A percentile compares a stretch with the other conserved stretches of the same genome.
These are phyloP conservation scores for Gossypium longicalyx DNA, from an alignment of 345 rosid genomes.

Conservation along the genomic window DNA sequence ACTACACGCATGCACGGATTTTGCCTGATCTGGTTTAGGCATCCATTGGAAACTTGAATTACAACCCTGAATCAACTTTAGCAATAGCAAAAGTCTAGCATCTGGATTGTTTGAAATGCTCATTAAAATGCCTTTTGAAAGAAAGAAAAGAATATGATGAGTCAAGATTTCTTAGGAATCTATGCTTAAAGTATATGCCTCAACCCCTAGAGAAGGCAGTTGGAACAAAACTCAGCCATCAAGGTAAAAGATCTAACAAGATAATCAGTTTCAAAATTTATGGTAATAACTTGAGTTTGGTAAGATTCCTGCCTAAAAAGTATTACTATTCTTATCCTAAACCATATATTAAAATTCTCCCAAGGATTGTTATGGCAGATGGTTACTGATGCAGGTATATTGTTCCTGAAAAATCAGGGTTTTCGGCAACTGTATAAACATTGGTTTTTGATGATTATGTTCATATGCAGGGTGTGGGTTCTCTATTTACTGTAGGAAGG, in stretches of 20 bases:
- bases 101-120: constrained; percentile 5
- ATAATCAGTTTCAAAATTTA: not conserved
- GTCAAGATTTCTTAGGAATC: not conserved
- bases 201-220: not conserved
- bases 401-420: not conserved
- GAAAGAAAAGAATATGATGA: constrained; percentile 4
- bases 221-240: not conserved
- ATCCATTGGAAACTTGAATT: not conserved
- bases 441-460: constrained; percentile 1
- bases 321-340: not conserved
- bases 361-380: not conserved
- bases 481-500: not conserved
- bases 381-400: not conserved
- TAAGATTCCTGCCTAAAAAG: not conserved
- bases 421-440: not conserved
- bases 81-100: not conserved
- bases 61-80: not conserved
- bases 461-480: not conserved
- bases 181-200: constrained; percentile 2
- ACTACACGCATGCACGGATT: not conserved
- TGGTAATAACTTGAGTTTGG: not conserved
- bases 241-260: constrained; percentile 1
- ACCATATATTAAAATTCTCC: not conserved
- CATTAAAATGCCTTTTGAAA: not conserved
- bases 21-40: not conserved